A percentile compares a stretch with the other conserved stretches of the same genome.
Evolutionary conservation across 1,139 yeast species (phyloP).

Genomic region (Debaryomyces nepalensis): DNA sequence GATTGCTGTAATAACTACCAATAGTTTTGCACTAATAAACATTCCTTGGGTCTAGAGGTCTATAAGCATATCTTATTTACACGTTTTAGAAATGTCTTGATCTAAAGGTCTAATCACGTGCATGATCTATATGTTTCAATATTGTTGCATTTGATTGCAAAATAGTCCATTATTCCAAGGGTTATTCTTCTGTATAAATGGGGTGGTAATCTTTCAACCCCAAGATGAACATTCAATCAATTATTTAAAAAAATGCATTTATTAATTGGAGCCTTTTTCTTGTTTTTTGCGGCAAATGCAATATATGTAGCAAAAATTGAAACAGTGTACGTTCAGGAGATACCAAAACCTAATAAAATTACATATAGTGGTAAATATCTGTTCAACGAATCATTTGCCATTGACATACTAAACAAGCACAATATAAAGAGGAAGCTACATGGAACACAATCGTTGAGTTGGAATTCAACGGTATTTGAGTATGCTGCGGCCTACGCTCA

Average conservation of each 20-base stretch:
- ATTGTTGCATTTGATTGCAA: constrained; percentile 13
- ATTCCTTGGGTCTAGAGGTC: not conserved
- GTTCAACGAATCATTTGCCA: constrained; percentile 30
- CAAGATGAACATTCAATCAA: not conserved
- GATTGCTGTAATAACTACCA: not conserved
- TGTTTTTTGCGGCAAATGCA: constrained; percentile 5
- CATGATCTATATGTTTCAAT: constrained; percentile 9
- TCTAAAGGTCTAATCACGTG: constrained; percentile 7
- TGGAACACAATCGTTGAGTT: constrained; percentile 31
- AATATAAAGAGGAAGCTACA: constrained; percentile 37
- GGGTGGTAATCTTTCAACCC: no score
- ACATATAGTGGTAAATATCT: constrained; percentile 19
- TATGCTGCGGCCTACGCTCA: constrained; percentile 38
- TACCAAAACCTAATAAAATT: constrained; percentile 8
- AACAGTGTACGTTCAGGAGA: constrained; percentile 21
- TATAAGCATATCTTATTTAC: not conserved
- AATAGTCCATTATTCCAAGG: not conserved
- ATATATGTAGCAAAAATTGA: constrained; percentile 22
- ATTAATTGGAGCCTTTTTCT: not conserved
- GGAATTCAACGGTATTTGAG: constrained; percentile 36
- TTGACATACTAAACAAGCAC: constrained; percentile 31
- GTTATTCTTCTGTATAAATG: constrained; percentile 2
- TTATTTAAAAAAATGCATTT: not conserved
- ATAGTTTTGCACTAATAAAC: not conserved
- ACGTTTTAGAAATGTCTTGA: constrained; percentile 6